Evolutionary conservation across 768 basidiomycete genomes (phyloP).

Genomic region (Ephemerocybe angulata): DNA sequence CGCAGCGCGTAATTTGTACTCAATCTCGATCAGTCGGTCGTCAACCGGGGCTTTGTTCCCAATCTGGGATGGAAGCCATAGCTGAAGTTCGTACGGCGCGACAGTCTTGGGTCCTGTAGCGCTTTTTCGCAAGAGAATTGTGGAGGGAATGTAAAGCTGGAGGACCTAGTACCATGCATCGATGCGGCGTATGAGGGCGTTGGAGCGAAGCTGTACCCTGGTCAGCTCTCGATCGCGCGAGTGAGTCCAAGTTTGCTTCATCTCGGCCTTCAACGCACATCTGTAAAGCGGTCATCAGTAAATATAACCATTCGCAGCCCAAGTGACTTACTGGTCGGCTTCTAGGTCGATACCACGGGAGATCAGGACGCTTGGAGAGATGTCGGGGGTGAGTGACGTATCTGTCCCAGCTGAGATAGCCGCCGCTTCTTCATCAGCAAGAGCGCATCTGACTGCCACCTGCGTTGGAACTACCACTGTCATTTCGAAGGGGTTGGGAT

Average conservation of each 20-base stretch:
- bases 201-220: slow-evolving; percentile 6
- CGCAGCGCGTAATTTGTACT: slow-evolving; percentile 18
- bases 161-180: slow-evolving; percentile 13
- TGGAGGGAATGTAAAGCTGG: slow-evolving; percentile 12
- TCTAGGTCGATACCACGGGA: slow-evolving; percentile 18
- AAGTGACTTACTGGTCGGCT: slow-evolving; percentile 16
- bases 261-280: neutral
- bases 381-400: neutral
- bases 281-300: neutral
- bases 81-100: slow-evolving; percentile 8
- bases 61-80: slow-evolving; percentile 24
- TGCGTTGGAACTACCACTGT: neutral
- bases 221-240: slow-evolving; percentile 14
- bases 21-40: slow-evolving; percentile 9
- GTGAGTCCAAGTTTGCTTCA: slow-evolving; percentile 11
- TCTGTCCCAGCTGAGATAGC: neutral
- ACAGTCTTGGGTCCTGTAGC: neutral
- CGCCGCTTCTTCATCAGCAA: slow-evolving; percentile 2
- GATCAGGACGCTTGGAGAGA: slow-evolving; percentile 15
- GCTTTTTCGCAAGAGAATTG: neutral
- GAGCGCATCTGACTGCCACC: slow-evolving; percentile 1
- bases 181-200: slow-evolving; percentile 17
- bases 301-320: neutral
- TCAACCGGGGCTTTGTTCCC: neutral
- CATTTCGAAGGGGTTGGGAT: neutral